These are phyloP conservation scores for Corniculantispora saksenae DNA, from an alignment of 2,329 filamentous ascomycete species.

Conservation along the genomic window DNA sequence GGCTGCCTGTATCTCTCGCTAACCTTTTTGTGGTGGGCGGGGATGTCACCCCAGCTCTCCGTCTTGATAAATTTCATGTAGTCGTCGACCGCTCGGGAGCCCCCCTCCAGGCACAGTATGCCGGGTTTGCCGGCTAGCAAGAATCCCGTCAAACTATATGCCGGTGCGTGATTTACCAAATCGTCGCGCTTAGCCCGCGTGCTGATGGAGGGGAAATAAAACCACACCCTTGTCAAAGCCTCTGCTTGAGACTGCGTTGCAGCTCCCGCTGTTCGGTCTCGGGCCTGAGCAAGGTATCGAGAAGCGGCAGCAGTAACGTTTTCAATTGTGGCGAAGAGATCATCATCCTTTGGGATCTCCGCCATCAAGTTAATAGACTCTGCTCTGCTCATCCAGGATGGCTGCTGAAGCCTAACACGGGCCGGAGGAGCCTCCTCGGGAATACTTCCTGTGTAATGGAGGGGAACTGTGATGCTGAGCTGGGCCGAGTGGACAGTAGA, in stretches of 20 bases:
- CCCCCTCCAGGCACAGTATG: constrained; percentile 52
- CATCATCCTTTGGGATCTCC: constrained; percentile 41
- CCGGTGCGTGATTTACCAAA: constrained; percentile 53
- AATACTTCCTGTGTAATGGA: constrained; percentile 20
- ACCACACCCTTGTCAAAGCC: constrained; percentile 56
- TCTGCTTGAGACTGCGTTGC: constrained; percentile 7
- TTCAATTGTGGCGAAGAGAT: constrained; percentile 49
- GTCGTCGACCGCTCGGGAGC: constrained; percentile 49
- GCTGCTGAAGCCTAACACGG: constrained; percentile 47
- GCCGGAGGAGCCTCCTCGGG: constrained; percentile 42
- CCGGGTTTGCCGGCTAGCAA: constrained; percentile 62
- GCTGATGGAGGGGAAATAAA: constrained; percentile 63
- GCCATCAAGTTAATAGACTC: constrained; percentile 41
- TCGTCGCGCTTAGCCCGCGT: constrained; percentile 61
- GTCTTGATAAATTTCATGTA: constrained; percentile 67
- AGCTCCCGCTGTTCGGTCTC: neutral
- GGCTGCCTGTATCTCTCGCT: constrained; percentile 54
- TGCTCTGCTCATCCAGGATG: constrained; percentile 53
- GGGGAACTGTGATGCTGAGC: constrained; percentile 38
- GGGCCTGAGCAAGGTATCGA: constrained; percentile 29
- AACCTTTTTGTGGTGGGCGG: constrained; percentile 62
- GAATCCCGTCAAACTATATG: constrained; percentile 58
- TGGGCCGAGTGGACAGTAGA: constrained; percentile 25
- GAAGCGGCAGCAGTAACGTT: constrained; percentile 40
- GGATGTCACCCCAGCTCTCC: constrained; percentile 64